Evolutionary conservation across 139 green algal species (phyloP).

Genomic region (Volvox reticuliferus): DNA sequence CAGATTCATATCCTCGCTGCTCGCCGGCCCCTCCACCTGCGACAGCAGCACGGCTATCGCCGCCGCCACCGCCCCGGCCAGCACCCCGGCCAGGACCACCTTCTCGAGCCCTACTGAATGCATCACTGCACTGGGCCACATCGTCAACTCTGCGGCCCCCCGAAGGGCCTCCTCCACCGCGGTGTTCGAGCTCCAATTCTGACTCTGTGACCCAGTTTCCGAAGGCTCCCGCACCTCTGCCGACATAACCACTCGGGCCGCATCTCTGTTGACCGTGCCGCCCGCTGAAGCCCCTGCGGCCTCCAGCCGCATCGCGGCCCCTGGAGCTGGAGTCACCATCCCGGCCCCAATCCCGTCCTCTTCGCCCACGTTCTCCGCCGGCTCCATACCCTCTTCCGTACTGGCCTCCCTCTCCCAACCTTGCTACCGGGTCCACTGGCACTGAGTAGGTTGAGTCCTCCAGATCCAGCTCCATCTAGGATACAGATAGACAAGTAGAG

Average conservation of each 20-base stretch:
- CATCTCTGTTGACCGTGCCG: neutral
- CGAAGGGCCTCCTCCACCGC: no score
- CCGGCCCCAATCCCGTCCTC: neutral
- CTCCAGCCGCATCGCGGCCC: neutral
- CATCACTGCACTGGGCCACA: no score
- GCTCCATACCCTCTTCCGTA: neutral
- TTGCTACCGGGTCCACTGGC: neutral
- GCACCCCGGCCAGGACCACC: neutral
- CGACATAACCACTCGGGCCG: neutral
- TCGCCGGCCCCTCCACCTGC: neutral
- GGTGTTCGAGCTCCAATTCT: no score
- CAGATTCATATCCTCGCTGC: neutral
- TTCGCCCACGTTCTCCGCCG: neutral
- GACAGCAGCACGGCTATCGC: neutral
- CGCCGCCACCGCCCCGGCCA: neutral
- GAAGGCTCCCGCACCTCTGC: neutral
- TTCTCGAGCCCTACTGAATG: neutral
- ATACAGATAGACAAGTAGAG: no score
- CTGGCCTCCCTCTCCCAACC: neutral
- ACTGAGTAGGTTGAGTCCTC: slow-evolving; percentile 17
- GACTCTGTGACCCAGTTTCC: neutral
- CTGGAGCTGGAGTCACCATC: neutral
- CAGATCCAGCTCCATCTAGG: slow-evolving; percentile 42
- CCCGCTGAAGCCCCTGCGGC: neutral
- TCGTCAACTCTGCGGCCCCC: no score